Conservation (phyloP, 331 rosid species). For the Cydonia oblonga region DNA sequence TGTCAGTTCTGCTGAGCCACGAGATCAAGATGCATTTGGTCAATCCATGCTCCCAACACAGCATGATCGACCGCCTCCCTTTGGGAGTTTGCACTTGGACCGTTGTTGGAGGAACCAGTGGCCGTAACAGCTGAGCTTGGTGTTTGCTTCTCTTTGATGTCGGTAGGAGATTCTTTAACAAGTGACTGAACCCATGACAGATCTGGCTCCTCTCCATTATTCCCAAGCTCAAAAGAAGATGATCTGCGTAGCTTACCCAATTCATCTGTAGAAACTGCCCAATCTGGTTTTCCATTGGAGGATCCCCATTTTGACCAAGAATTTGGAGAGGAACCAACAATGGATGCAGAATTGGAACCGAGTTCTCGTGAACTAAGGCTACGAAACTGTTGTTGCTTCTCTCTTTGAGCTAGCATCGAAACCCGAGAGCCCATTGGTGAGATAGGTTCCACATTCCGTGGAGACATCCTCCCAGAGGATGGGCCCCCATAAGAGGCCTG, state of each 20-base stretch:
- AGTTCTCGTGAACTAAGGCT: slow-evolving; percentile 88
- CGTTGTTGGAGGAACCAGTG: slow-evolving; percentile 32
- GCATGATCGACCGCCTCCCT: slow-evolving; percentile 67
- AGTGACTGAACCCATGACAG: slow-evolving; percentile 96
- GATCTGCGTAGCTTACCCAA: slow-evolving; percentile 67
- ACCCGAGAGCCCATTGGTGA: slow-evolving; percentile 72
- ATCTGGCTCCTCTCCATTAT: slow-evolving; percentile 88
- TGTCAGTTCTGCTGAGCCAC: slow-evolving; percentile 91
- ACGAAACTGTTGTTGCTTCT: slow-evolving; percentile 81
- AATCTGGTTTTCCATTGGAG: slow-evolving; percentile 60
- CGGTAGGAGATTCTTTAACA: slow-evolving; percentile 84
- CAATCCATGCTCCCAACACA: slow-evolving; percentile 80
- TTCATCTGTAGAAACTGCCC: slow-evolving; percentile 70
- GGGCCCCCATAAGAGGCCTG: slow-evolving; percentile 69
- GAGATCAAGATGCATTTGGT: slow-evolving; percentile 81
- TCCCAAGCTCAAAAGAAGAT: slow-evolving; percentile 73
- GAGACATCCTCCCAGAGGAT: slow-evolving; percentile 83
- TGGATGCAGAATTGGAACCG: slow-evolving; percentile 48
- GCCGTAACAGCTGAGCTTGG: slow-evolving; percentile 25
- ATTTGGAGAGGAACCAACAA: slow-evolving; percentile 37
- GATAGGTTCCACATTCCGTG: slow-evolving; percentile 69
- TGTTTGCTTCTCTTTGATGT: slow-evolving; percentile 48
- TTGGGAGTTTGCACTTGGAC: slow-evolving; percentile 33
- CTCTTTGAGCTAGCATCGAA: slow-evolving; percentile 69
- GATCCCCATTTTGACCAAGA: slow-evolving; percentile 90